Percentiles rank a stretch among this genome's conserved stretches.
These are phyloP conservation scores for Termitomyces sp. DNA, from an alignment of 768 basidiomycete species.

Conservation along the genomic window DNA sequence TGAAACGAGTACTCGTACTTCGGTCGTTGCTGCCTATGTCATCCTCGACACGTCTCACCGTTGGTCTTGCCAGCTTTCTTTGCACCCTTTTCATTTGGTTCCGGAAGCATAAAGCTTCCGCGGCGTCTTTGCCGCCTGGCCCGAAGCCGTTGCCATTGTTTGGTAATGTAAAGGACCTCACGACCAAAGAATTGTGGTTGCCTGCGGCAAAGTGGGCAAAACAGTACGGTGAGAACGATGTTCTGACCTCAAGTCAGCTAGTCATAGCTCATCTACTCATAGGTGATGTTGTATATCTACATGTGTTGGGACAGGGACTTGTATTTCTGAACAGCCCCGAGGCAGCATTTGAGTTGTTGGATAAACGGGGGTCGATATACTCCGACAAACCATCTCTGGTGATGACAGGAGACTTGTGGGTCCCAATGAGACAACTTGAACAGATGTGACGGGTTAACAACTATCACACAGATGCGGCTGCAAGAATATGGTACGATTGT, in stretches of 20 bases:
- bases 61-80: constrained; percentile 31
- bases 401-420: constrained; percentile 69
- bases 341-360: constrained; percentile 57
- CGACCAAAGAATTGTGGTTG: constrained; percentile 60
- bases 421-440: constrained; percentile 13
- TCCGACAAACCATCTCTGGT: constrained; percentile 67
- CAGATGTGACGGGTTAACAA: constrained; percentile 1
- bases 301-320: constrained; percentile 60
- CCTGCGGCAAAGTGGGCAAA: constrained; percentile 56
- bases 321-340: constrained; percentile 62
- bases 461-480: constrained; percentile 48
- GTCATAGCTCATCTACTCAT: constrained; percentile 1
- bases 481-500: constrained; percentile 52
- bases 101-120: constrained; percentile 36
- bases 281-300: constrained; percentile 65
- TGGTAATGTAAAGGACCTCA: constrained; percentile 61
- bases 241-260: background rate
- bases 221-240: constrained; percentile 45
- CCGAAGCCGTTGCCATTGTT: constrained; percentile 61
- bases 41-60: constrained; percentile 20
- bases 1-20: background rate
- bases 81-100: constrained; percentile 34
- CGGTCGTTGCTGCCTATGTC: constrained; percentile 11
- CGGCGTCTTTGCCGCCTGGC: constrained; percentile 54
- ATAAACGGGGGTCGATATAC: constrained; percentile 66